phyloP scores from a whole-genome alignment of 2,329 filamentous ascomycete genomes.

The Botrytis medusae region DNA sequence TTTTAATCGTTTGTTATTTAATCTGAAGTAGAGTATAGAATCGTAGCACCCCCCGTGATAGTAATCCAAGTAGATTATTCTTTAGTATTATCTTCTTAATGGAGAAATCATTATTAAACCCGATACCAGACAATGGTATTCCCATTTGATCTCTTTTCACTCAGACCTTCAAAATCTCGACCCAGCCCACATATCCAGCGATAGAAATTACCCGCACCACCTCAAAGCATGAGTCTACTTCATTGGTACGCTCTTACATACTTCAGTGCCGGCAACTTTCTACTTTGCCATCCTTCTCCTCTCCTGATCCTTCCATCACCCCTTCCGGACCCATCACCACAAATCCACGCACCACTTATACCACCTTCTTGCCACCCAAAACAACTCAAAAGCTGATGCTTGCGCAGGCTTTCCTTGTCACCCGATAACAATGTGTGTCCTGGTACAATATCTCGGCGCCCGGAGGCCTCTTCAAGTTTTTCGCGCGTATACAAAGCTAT shows the following conservation, averaged over 20 bases:
- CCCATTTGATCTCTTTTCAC: background rate
- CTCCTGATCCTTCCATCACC: background rate
- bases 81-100: background rate
- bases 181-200: background rate
- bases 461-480: background rate
- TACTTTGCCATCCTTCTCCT: constrained; percentile 10
- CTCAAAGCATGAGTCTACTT: background rate
- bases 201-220: background rate
- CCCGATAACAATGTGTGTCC: background rate
- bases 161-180: background rate
- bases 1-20: background rate
- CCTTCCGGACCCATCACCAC: background rate
- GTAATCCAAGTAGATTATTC: background rate
- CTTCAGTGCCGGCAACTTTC: background rate
- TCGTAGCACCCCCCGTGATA: background rate
- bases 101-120: background rate
- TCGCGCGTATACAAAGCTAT: background rate
- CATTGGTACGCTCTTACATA: constrained; percentile 3
- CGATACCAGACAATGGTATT: background rate
- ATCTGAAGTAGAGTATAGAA: background rate
- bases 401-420: background rate
- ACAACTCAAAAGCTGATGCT: constrained; percentile 21
- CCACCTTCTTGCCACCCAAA: constrained; percentile 18
- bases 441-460: constrained; percentile 2
- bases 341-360: constrained; percentile 8